Conservation (phyloP, 2,329 filamentous ascomycete genomes). For the Raffaelea arxii region DNA sequence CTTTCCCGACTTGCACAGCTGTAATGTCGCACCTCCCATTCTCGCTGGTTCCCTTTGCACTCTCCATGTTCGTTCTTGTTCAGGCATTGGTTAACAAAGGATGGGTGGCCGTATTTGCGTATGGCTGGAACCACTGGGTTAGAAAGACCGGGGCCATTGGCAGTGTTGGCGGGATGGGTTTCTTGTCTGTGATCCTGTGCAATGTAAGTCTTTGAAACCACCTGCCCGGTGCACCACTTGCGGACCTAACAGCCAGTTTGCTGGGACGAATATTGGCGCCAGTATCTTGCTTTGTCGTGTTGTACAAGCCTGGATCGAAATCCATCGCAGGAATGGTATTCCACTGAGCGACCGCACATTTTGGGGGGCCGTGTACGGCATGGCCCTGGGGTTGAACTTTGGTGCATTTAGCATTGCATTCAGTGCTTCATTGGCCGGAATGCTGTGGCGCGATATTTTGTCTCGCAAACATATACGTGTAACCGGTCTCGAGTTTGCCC, state of each 20-base stretch:
- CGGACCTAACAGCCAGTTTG: slow-evolving; percentile 40
- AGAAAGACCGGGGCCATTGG: slow-evolving; percentile 58
- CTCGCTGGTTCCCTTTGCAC: slow-evolving; percentile 59
- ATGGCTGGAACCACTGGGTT: slow-evolving; percentile 68
- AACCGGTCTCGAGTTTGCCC: slow-evolving; percentile 52
- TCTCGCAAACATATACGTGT: slow-evolving; percentile 59
- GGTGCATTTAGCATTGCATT: slow-evolving; percentile 66
- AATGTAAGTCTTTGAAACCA: slow-evolving; percentile 55
- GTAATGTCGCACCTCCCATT: slow-evolving; percentile 58
- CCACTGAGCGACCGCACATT: slow-evolving; percentile 56
- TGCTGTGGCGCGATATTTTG: slow-evolving; percentile 65
- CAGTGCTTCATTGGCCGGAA: slow-evolving; percentile 59
- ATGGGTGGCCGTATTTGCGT: slow-evolving; percentile 63
- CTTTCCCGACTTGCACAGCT: slow-evolving; percentile 59
- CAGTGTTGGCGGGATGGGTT: slow-evolving; percentile 62
- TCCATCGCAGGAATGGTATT: slow-evolving; percentile 36
- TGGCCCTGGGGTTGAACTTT: slow-evolving; percentile 67
- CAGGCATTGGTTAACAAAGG: slow-evolving; percentile 64
- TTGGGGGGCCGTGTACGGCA: slow-evolving; percentile 65
- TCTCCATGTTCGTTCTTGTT: slow-evolving; percentile 66
- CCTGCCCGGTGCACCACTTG: background rate
- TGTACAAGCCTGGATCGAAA: slow-evolving; percentile 57
- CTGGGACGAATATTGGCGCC: slow-evolving; percentile 68
- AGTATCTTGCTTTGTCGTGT: slow-evolving; percentile 64
- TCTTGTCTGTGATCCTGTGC: slow-evolving; percentile 60